These are phyloP conservation scores for Pleurotus sapidus DNA, from an alignment of 768 basidiomycete genomes.

Conservation along the genomic window DNA sequence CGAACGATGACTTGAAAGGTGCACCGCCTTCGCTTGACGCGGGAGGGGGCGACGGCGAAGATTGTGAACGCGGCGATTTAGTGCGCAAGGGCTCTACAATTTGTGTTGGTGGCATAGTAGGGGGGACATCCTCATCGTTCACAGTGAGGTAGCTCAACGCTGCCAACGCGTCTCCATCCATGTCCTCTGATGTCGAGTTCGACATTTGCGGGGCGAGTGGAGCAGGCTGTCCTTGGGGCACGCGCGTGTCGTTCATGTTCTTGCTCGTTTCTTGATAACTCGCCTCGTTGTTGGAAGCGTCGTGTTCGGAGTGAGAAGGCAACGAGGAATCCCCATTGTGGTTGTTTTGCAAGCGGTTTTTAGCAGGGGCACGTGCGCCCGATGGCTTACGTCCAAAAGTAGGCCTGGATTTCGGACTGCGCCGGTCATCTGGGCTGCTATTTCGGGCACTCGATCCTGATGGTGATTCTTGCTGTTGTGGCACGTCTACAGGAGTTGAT, in stretches of 20 bases:
- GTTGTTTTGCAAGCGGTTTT: slow-evolving; percentile 8
- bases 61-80: slow-evolving; percentile 20
- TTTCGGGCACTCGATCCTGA: slow-evolving; percentile 6
- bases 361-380: slow-evolving; percentile 72
- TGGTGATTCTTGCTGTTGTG: slow-evolving; percentile 7
- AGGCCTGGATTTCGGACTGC: slow-evolving; percentile 33
- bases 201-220: background rate
- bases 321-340: slow-evolving; percentile 9
- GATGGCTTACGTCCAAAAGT: slow-evolving; percentile 70
- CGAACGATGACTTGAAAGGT: slow-evolving; percentile 83
- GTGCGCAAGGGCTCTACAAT: slow-evolving; percentile 31
- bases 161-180: slow-evolving; percentile 64
- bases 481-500: slow-evolving; percentile 12
- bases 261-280: slow-evolving; percentile 24
- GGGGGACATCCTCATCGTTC: slow-evolving; percentile 29
- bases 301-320: slow-evolving; percentile 6
- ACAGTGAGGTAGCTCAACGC: slow-evolving; percentile 74
- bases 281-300: slow-evolving; percentile 18
- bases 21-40: slow-evolving; percentile 15
- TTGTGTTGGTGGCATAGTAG: slow-evolving; percentile 19
- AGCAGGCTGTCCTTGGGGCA: background rate
- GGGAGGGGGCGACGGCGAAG: slow-evolving; percentile 18
- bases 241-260: slow-evolving; percentile 7
- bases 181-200: slow-evolving; percentile 33
- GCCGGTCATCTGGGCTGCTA: slow-evolving; percentile 22